Evolutionary conservation across 2,329 filamentous ascomycete species (phyloP).

Genomic region (Pseudogymnoascus destructans): DNA sequence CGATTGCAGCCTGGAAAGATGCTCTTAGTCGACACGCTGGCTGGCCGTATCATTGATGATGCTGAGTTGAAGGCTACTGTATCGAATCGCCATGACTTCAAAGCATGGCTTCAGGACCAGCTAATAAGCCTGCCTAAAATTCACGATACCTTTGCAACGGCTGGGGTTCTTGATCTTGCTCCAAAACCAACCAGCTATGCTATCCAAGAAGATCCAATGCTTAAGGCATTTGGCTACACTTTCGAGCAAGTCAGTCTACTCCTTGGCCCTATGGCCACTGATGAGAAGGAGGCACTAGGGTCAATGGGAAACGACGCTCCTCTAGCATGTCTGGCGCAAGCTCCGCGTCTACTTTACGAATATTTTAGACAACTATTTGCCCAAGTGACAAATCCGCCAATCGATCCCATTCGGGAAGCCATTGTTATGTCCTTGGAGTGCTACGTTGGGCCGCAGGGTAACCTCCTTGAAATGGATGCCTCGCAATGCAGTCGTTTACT

Average conservation of each 20-base stretch:
- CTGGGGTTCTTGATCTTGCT: slow-evolving; percentile 49
- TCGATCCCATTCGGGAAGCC: slow-evolving; percentile 91
- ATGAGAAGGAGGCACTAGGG: slow-evolving; percentile 91
- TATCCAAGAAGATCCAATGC: slow-evolving; percentile 71
- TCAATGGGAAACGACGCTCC: slow-evolving; percentile 98
- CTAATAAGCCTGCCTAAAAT: slow-evolving; percentile 71
- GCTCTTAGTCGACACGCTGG: slow-evolving; percentile 85
- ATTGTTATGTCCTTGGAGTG: slow-evolving; percentile 97
- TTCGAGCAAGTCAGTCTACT: slow-evolving; percentile 89
- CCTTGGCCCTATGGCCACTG: slow-evolving; percentile 87
- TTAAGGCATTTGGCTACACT: slow-evolving; percentile 85
- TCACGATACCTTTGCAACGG: slow-evolving; percentile 44
- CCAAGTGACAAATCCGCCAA: slow-evolving; percentile 94
- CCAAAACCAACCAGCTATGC: slow-evolving; percentile 53
- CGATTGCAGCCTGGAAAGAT: slow-evolving; percentile 89
- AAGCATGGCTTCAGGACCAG: slow-evolving; percentile 74
- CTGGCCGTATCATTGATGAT: slow-evolving; percentile 88
- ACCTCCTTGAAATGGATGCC: slow-evolving; percentile 84
- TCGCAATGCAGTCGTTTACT: slow-evolving; percentile 78
- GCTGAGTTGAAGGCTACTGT: slow-evolving; percentile 82
- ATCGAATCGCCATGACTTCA: slow-evolving; percentile 76
- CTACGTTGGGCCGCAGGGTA: slow-evolving; percentile 91
- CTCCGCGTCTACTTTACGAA: slow-evolving; percentile 80
- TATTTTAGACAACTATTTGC: slow-evolving; percentile 98
- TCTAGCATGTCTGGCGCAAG: slow-evolving; percentile 78